A percentile compares a stretch with the other conserved stretches of the same genome.
These are phyloP conservation scores for Scenedesmus sp. DNA, from an alignment of 163 green algal genomes.

Conservation along the genomic window DNA sequence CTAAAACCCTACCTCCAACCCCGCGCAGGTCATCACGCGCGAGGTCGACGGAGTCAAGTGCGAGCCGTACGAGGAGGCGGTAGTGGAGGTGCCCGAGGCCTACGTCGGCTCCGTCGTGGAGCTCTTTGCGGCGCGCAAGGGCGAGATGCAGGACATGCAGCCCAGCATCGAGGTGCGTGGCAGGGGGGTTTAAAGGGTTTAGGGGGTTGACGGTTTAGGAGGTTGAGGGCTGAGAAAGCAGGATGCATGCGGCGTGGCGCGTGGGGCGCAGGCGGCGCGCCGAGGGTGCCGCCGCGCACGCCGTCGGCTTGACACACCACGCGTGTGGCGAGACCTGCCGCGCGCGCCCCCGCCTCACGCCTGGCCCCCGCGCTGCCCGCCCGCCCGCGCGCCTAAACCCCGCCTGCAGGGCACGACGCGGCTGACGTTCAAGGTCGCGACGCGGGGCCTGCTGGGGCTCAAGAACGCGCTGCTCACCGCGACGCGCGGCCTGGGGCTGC, in stretches of 20 bases:
- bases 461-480: constrained; percentile 96
- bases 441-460: constrained; percentile 88
- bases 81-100: constrained; percentile 82
- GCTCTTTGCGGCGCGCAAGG: constrained; percentile 93
- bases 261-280: too few relatives aligned
- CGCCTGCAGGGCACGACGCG: constrained; percentile 57
- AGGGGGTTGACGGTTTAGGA: too few relatives aligned
- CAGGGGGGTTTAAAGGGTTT: too few relatives aligned
- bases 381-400: too few relatives aligned
- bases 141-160: constrained; percentile 93
- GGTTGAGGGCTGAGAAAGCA: too few relatives aligned
- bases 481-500: constrained; percentile 94
- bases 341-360: too few relatives aligned
- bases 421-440: constrained; percentile 88
- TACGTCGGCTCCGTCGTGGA: constrained; percentile 83
- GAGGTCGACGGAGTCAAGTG: constrained; percentile 78
- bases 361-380: too few relatives aligned
- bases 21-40: constrained; percentile 90
- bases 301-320: too few relatives aligned
- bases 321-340: too few relatives aligned
- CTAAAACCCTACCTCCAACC: too few relatives aligned
- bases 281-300: too few relatives aligned
- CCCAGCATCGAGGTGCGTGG: constrained; percentile 41
- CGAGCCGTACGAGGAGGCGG: constrained; percentile 96
- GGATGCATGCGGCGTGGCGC: too few relatives aligned